phyloP scores from a whole-genome alignment of 1,284 basidiomycete species.

The Puccinia novopanici region DNA sequence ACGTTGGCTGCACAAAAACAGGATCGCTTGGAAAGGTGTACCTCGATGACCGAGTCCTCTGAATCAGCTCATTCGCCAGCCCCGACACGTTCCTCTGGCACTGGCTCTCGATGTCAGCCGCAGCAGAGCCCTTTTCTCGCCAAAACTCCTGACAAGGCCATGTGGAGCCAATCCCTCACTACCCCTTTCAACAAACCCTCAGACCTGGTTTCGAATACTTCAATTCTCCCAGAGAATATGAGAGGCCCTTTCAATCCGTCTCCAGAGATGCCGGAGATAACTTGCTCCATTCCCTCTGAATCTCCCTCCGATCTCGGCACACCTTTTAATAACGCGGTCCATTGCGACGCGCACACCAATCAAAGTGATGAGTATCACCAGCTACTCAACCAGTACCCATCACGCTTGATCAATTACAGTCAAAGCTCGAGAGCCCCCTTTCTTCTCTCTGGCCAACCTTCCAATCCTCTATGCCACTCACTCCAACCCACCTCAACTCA shows the following conservation, averaged over 20 bases:
- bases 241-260: background rate
- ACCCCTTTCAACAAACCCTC: background rate
- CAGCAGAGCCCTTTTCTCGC: background rate
- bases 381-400: background rate
- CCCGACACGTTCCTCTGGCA: background rate
- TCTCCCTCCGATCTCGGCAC: background rate
- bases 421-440: slow-evolving; percentile 15
- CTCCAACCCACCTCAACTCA: background rate
- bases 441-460: slow-evolving; percentile 24
- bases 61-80: slow-evolving; percentile 15
- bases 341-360: background rate
- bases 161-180: background rate
- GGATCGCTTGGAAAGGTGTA: slow-evolving; percentile 5
- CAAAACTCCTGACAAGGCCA: background rate
- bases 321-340: background rate
- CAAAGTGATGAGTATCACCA: background rate
- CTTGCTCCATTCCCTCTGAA: background rate
- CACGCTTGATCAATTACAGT: background rate
- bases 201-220: background rate
- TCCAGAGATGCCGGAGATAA: background rate
- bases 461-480: background rate
- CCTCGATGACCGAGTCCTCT: slow-evolving; percentile 4
- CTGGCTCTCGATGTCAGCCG: background rate
- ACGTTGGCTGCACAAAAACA: slow-evolving; percentile 20
- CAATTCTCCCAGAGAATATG: background rate